Evolutionary conservation across 2,329 filamentous ascomycete species (phyloP), one percentile per base, ranked within the genome.

Genomic region (Bipolaris zeicola): DNA sequence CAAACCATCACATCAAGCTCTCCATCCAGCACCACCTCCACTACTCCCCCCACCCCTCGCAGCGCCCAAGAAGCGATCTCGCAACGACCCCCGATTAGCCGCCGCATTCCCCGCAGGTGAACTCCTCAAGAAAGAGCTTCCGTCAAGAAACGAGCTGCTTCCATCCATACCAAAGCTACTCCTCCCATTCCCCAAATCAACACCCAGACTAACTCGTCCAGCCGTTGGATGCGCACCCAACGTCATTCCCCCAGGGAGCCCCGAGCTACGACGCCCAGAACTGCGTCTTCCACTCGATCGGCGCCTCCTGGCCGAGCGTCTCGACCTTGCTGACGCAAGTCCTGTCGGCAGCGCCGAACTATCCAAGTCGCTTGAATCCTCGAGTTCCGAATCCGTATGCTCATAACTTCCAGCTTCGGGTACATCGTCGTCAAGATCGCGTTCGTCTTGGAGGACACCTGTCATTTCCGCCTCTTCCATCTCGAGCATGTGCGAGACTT

Each of bases 351-450:
- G 37, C 14, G 38, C 50, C n/a, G 60, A 62, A n/a, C 50, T 53
- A 24, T 68, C 70, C 2, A 65, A 58, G 33, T 71, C 69, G 24
- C 65, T 68, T 10, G 65, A 66, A 56, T 81, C 79, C 50, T 82
- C 79, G 1, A 79, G 62, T 58, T 83, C 81, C 11, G 81, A 83
- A 61, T 84, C 82, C 3, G 82, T 84, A 61, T 83, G 82, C 64
- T 84, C 78, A 61, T 83, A 84, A 61, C 77, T 80, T 20, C 81
- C 82, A 4, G 80, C 81, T 61, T 83, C 81, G 0, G 81, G 82
- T 20, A 83, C 75, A 57, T 80, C 80, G 50, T 82, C 81, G 62
- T 84, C 81, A 6, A 81, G 62, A 50, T 81, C 80, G 39, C 79
- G 75, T 58, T 80, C 79, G 50, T 82, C 80, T 54, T 79, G 75